Conservation (phyloP, 768 basidiomycete genomes). For the Tephrocybe sp. region DNA sequence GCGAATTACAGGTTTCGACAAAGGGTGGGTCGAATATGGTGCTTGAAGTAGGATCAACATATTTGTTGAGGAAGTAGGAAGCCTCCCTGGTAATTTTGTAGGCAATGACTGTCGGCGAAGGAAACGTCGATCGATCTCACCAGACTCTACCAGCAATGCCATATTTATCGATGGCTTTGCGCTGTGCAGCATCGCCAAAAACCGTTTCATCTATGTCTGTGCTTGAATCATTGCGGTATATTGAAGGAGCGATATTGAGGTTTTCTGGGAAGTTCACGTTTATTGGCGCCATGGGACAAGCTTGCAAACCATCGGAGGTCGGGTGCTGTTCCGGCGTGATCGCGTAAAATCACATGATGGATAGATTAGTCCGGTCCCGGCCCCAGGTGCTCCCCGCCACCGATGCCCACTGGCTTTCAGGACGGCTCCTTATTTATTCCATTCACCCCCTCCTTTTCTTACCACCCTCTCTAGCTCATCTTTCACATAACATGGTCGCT, state of each 20-base stretch:
- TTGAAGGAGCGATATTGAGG: constrained; percentile 34
- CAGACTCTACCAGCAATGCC: constrained; percentile 87
- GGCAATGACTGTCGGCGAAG: constrained; percentile 6
- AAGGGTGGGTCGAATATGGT: constrained; percentile 58
- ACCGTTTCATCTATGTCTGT: constrained; percentile 9
- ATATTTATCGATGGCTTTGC: constrained; percentile 60
- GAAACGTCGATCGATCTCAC: constrained; percentile 36
- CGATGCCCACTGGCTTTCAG: not conserved
- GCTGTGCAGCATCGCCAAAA: constrained; percentile 42
- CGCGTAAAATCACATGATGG: constrained; percentile 16
- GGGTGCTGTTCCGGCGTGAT: not conserved
- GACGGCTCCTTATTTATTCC: constrained; percentile 18
- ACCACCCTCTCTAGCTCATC: constrained; percentile 10
- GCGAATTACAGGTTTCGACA: constrained; percentile 19
- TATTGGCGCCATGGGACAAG: not conserved
- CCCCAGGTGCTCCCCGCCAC: constrained; percentile 10
- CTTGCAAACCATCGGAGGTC: not conserved
- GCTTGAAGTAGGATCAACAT: constrained; percentile 39
- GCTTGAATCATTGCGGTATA: constrained; percentile 14
- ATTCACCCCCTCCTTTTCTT: not conserved
- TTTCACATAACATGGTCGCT: constrained; percentile 35
- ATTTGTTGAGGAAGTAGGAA: constrained; percentile 56
- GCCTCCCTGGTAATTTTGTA: constrained; percentile 58
- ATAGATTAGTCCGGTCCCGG: constrained; percentile 5
- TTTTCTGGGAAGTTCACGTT: constrained; percentile 37